A percentile compares a stretch with the other conserved stretches of the same genome.
Conservation (phyloP, 129 eudicot species). For the Helianthus tuberosus region DNA sequence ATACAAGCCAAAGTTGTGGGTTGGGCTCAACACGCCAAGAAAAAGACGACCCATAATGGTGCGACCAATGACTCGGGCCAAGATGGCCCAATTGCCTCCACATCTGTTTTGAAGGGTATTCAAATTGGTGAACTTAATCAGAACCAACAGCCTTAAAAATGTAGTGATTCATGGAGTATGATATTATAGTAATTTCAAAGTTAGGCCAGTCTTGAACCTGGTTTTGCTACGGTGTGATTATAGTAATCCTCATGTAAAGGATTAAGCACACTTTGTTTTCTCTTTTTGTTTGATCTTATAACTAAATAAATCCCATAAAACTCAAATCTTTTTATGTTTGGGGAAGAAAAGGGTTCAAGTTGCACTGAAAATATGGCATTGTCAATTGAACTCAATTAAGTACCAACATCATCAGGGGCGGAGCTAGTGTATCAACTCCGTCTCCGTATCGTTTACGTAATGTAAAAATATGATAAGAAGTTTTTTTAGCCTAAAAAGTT, state of each 20-base stretch:
- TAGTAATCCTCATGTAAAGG: neutral
- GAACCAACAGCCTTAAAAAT: conserved; percentile 15
- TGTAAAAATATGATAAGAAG: no score
- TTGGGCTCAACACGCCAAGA: conserved; percentile 63
- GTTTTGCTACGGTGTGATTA: conserved; percentile 6
- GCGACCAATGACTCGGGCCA: conserved; percentile 33
- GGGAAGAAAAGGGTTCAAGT: no score
- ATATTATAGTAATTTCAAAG: neutral
- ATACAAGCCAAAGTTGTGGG: conserved; percentile 50
- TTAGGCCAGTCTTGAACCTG: no score
- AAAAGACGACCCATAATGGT: conserved; percentile 17
- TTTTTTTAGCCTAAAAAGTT: no score
- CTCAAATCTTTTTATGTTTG: no score
- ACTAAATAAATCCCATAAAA: no score
- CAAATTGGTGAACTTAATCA: conserved; percentile 34
- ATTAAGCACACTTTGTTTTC: neutral
- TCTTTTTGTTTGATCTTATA: no score
- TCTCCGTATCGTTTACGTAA: no score
- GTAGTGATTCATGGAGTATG: neutral
- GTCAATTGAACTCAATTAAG: no score
- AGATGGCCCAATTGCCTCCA: conserved; percentile 17
- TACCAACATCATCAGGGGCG: no score
- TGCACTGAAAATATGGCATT: no score
- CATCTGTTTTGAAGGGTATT: conserved; percentile 30
- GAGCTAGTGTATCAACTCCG: no score